Conservation (phyloP, 2,329 filamentous ascomycete genomes). For the Herpotrichia juniperi region DNA sequence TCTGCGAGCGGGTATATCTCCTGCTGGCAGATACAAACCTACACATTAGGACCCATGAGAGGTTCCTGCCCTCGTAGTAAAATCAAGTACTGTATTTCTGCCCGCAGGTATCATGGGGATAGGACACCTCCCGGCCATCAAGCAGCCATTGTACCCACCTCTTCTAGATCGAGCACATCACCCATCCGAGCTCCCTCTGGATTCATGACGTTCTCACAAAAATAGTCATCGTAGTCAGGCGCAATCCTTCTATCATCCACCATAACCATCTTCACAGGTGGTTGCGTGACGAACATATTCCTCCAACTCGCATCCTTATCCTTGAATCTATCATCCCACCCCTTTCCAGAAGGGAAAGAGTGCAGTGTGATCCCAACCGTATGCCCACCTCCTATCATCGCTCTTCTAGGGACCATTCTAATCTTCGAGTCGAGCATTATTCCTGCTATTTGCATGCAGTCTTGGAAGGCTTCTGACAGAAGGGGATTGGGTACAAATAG, state of each 20-base stretch:
- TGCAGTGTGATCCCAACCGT: background rate
- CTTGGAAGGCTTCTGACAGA: constrained; percentile 7
- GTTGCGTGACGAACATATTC: constrained; percentile 12
- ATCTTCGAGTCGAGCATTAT: background rate
- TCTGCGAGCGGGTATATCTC: too few species aligned
- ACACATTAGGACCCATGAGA: too few species aligned
- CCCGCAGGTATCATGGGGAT: too few species aligned
- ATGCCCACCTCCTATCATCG: background rate
- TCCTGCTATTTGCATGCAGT: background rate
- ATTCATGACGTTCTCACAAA: constrained; percentile 6
- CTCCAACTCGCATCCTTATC: constrained; percentile 13
- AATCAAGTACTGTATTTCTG: too few species aligned
- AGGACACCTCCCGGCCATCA: too few species aligned
- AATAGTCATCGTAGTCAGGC: constrained; percentile 12
- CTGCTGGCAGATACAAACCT: too few species aligned
- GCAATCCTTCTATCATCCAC: constrained; percentile 8
- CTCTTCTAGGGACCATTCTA: too few species aligned
- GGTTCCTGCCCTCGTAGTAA: too few species aligned
- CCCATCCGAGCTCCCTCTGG: constrained; percentile 5
- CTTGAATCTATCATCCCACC: background rate
- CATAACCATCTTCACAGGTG: constrained; percentile 2
- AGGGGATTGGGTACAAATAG: constrained; percentile 12
- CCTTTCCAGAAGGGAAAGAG: background rate
- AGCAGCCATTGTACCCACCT: background rate
- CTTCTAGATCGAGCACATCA: constrained; percentile 6